phyloP scores from a whole-genome alignment of 345 rosid genomes.

The Gynandropsis gynandra region DNA sequence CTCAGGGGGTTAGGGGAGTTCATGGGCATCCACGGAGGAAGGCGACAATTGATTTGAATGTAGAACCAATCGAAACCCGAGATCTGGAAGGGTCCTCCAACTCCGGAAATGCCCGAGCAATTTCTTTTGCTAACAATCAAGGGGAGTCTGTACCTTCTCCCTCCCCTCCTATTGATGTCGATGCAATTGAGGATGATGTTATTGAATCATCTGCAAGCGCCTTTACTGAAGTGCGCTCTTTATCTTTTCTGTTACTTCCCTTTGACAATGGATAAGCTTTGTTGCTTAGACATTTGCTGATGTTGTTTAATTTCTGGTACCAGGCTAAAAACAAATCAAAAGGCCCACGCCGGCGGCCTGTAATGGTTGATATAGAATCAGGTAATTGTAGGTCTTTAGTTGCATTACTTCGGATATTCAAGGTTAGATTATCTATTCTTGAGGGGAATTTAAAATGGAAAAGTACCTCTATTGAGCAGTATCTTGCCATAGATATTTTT shows the following conservation, averaged over 20 bases:
- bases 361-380: slow-evolving; percentile 67
- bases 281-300: neutral
- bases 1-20: too few species aligned
- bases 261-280: neutral
- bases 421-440: neutral
- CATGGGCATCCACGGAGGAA: too few species aligned
- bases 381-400: slow-evolving; percentile 34
- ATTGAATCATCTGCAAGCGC: slow-evolving; percentile 65
- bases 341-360: slow-evolving; percentile 36
- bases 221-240: slow-evolving; percentile 60
- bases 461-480: neutral
- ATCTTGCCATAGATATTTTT: neutral
- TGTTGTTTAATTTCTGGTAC: slow-evolving; percentile 19
- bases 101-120: too few species aligned
- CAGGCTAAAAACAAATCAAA: slow-evolving; percentile 74
- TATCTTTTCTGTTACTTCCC: neutral
- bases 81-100: too few species aligned
- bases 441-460: neutral
- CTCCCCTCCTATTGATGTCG: slow-evolving; percentile 26
- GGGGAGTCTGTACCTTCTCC: neutral
- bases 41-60: too few species aligned
- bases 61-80: too few species aligned
- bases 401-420: neutral
- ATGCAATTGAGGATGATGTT: slow-evolving; percentile 78
- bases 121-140: too few species aligned